Base-by-base conservation (phyloP, 2,329 filamentous ascomycete genomes). In the Fonsecaea pedrosoi region DNA sequence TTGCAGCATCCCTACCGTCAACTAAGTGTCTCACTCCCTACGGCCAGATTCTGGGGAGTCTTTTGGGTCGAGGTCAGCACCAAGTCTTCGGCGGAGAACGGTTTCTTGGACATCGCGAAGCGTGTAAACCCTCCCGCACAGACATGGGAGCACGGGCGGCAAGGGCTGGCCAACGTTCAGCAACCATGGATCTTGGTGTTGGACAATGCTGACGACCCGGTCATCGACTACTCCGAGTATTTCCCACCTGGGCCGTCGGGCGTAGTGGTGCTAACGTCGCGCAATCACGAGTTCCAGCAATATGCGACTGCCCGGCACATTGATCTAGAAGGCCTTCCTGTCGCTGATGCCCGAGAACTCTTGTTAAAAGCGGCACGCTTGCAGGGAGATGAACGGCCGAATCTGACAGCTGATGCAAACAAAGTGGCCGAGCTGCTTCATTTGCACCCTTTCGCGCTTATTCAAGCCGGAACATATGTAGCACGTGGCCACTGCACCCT, bases 21-120 rank as follows among this genome's bases (percentile, higher is more conserved):
- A 18, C 4, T 42, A 25, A 42, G 15, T 42, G 15, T 15, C 2
- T 45, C n/a, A 59, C 61, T 74, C 50, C 74, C 55, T 21, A 37
- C 34, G 6, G 40, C 21, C 53, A 77, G 74, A 34, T 74, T 75
- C 59, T 77, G 74, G 75, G 75, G 74, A 32, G 59, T 78, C 25
- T 58, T 58, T 21, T 58, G 55, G 55, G 55, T 59, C 21, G 56
- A 45, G 7, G 56, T 59, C 18, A 69, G 72, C 67, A 75, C 65
- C 40, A 4, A 32, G 0, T 54, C 50, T 18, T 69, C 62, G 10
- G 74, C 75, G 9, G 71, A 74, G 59, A 62, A 59, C 18, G 70
- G 62, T 8, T 77, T 77, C 58, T 21, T 71, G 0, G 63, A 66
- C 4, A 69, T 77, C 30, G 72, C 75, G 4, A 63, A 70, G 5